Evolutionary conservation across 2,329 filamentous ascomycete species (phyloP).

Genomic region (Colletotrichum tropicicola): DNA sequence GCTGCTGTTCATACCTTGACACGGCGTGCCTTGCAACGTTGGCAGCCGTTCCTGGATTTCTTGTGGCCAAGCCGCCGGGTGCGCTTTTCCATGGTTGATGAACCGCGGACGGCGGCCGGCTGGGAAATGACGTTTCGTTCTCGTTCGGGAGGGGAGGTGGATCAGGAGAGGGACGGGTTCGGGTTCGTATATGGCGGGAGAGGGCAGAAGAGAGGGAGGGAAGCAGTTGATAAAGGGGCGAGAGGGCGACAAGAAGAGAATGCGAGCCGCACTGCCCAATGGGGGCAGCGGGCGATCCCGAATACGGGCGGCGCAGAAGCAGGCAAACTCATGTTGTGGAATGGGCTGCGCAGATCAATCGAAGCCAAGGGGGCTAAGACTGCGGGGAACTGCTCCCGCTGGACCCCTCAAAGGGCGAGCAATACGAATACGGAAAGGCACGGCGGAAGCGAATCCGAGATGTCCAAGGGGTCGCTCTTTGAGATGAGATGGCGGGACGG

Average conservation of each 20-base stretch:
- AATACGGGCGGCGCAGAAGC: slow-evolving; percentile 1
- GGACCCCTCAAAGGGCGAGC: not conserved
- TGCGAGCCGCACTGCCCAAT: not conserved
- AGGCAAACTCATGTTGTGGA: not conserved
- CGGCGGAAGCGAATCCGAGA: not conserved
- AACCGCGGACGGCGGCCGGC: too few species aligned
- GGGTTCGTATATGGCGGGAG: slow-evolving; percentile 3
- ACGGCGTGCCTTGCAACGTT: slow-evolving; percentile 39
- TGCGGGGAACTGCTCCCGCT: not conserved
- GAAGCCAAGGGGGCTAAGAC: not conserved
- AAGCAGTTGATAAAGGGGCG: not conserved
- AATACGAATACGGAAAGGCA: slow-evolving; percentile 1
- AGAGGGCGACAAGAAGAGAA: not conserved
- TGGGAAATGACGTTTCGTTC: not conserved
- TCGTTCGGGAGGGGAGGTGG: not conserved
- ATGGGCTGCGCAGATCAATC: not conserved
- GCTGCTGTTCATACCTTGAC: slow-evolving; percentile 41
- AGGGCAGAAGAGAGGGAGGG: not conserved
- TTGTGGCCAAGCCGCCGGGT: slow-evolving; percentile 33
- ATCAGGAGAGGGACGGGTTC: not conserved
- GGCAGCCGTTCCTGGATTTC: slow-evolving; percentile 42
- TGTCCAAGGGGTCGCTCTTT: not conserved
- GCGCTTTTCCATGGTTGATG: slow-evolving; percentile 17
- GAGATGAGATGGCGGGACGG: not conserved
- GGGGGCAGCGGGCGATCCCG: not conserved